phyloP scores from a whole-genome alignment of 176 grass and related monocot species.

The Oryza meridionalis region DNA sequence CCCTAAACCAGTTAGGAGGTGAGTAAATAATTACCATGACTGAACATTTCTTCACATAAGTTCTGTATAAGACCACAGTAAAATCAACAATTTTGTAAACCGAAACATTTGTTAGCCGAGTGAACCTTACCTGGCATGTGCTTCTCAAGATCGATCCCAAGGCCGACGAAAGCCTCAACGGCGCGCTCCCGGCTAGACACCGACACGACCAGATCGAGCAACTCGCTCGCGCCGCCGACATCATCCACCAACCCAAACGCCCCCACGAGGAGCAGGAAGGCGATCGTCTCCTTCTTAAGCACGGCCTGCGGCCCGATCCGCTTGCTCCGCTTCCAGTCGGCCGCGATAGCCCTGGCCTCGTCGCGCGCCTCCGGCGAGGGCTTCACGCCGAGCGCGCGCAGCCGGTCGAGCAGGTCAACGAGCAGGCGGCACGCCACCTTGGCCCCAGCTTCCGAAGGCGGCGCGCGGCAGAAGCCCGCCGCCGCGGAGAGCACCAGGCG shows the following conservation, averaged over 20 bases:
- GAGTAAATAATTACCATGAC: neutral
- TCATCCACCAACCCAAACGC: slow-evolving; percentile 49
- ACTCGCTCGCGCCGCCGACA: slow-evolving; percentile 42
- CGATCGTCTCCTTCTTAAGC: slow-evolving; percentile 34
- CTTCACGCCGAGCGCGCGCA: slow-evolving; percentile 41
- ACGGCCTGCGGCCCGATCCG: slow-evolving; percentile 37
- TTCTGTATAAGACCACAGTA: neutral
- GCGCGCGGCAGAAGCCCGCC: slow-evolving; percentile 42
- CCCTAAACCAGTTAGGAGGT: neutral
- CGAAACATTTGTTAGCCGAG: neutral
- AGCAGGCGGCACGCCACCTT: slow-evolving; percentile 49
- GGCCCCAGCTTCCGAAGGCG: slow-evolving; percentile 11
- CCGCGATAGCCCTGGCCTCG: slow-evolving; percentile 44
- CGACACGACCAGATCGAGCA: slow-evolving; percentile 45
- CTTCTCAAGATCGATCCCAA: slow-evolving; percentile 41
- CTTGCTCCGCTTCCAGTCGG: slow-evolving; percentile 49
- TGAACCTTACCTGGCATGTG: slow-evolving; percentile 39
- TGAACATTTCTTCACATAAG: neutral
- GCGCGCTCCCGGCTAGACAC: slow-evolving; percentile 45
- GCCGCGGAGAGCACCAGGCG: slow-evolving; percentile 51
- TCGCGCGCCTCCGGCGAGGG: slow-evolving; percentile 46
- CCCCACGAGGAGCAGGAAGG: slow-evolving; percentile 51
- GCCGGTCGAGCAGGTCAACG: slow-evolving; percentile 38
- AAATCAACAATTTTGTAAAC: neutral
- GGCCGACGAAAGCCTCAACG: slow-evolving; percentile 39